Evolutionary conservation across 345 rosid species (phyloP).

Genomic region (Boechera retrofracta): DNA sequence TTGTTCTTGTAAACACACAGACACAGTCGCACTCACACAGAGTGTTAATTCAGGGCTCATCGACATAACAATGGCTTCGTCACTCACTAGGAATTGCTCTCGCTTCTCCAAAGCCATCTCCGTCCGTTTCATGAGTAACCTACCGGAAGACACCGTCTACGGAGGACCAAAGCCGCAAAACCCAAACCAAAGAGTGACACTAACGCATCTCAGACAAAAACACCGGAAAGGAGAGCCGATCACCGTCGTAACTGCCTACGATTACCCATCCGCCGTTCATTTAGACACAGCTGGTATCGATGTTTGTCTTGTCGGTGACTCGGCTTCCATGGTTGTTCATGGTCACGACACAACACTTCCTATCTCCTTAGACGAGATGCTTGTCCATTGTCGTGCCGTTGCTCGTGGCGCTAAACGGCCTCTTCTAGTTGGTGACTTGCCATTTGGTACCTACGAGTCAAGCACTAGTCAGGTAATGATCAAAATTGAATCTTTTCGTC

Average conservation of each 20-base stretch:
- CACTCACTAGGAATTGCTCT: background rate
- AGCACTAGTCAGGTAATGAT: background rate
- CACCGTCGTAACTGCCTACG: background rate
- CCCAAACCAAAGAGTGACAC: conserved; percentile 3
- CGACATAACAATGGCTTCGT: background rate
- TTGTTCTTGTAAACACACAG: background rate
- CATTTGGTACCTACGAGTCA: background rate
- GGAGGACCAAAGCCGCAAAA: conserved; percentile 4
- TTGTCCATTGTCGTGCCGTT: background rate
- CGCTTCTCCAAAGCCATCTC: background rate
- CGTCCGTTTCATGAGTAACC: background rate
- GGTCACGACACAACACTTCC: background rate
- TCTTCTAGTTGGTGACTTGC: background rate
- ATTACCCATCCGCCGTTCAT: conserved; percentile 1
- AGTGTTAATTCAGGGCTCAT: background rate
- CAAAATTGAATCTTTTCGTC: background rate
- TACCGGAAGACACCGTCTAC: background rate
- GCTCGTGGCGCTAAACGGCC: background rate
- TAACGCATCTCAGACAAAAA: background rate
- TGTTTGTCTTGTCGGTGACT: conserved; percentile 4
- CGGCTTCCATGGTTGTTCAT: background rate
- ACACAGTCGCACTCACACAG: background rate
- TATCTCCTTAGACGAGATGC: conserved; percentile 6
- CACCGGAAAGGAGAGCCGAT: background rate
- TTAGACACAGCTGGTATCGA: background rate